Base-by-base conservation (phyloP, 192 early-diverging fungal species). In the Backusella sp. region DNA sequence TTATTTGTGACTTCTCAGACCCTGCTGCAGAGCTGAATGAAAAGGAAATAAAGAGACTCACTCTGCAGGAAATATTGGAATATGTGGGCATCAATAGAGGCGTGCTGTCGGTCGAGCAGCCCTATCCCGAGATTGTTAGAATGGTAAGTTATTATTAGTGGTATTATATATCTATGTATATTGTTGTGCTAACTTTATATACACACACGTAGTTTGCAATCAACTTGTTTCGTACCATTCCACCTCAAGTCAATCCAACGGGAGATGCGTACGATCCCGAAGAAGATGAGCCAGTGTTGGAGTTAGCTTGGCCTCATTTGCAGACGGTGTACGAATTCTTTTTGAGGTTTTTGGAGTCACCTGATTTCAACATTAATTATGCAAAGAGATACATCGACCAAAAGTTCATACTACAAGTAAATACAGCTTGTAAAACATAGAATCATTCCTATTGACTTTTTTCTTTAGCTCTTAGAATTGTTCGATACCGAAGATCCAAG, bases 291-390 rank as follows among this genome's bases (percentile, higher is more conserved):
- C 98, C 98, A 19, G 95, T 97, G 4, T 86, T 98, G 68, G 98
- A 99, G 82, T 85, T 92, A 39, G 95, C 96, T 19, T 99, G 98
- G 98, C 97, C 97, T 67, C 98, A 99, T 84, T 84, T 99, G 65
- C 96, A 95, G 79, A 92, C 97, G 65, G 97, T 99, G 11, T 99
- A 99, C 81, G 96, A 96, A 82, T 96, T 99, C 78, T 97, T 99
- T 81, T 85, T 99, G 69, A 90, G 96, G 42, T 99, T 98, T 80
- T 93, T 99, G 26, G 98, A 99, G 84, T 97, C 94, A 2, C 92
- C 94, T 72, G 98, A 99, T 82, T 99, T 99, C 84, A 98, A 97
- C 86, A 93, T 94, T 73, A 94, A 94, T 80, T 90, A 95, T 67
- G 98, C 97, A 12, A 96, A 97, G 77, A 94, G 96, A 81, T 97